Base-by-base conservation (phyloP, 352 stramenopile species). In the Phytophthora hibernalis region DNA sequence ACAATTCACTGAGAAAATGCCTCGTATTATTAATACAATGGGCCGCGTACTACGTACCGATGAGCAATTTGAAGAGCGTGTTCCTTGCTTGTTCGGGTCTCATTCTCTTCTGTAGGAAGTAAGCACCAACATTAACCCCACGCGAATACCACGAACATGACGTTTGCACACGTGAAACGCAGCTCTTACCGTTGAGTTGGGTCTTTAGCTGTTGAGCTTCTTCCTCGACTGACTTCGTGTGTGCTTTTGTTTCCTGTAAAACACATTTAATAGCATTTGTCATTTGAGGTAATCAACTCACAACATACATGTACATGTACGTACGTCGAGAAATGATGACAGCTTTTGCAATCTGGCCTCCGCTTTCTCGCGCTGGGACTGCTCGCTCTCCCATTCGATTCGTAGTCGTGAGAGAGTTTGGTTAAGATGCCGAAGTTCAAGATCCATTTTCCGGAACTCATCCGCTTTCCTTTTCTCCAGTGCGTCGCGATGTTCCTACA, bases 371-470 rank as follows among this genome's bases (percentile, higher is more conserved):
- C 78, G 76, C 26, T 79, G 65, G 2, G 37, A 37, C n/a, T 77
- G 76, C 24, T 91, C 83, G 7, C 54, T 77, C 9, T 90, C 79
- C 35, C 74, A 76, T 33, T 91, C 83, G 1, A 74, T 68, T 0
- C 80, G 79, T 21, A 89, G 28, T 9, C 79, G 68, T 20, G 66
- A 75, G 2, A 84, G 59, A 5, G 58, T 52, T 48, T 87, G 83
- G 1, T 67, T 77, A 11, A 82, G 51, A 49, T 86, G 79, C 1
- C 77, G 72, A 16, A 89, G 24, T 35, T 91, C 80, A 6, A 87
- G 47, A 40, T 90, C 83, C 65, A 90, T 67, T 24, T 55, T 72
- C 22, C 80, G 72, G 42, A 80, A 83, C 48, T 90, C 71, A 28
- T 86, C 70, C 0, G 75, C 65, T 61, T 77, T 81, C 13, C 66